phyloP scores from a whole-genome alignment of 225 moss, liverwort and hornwort genomes.

The Marchantia polymorpha region DNA sequence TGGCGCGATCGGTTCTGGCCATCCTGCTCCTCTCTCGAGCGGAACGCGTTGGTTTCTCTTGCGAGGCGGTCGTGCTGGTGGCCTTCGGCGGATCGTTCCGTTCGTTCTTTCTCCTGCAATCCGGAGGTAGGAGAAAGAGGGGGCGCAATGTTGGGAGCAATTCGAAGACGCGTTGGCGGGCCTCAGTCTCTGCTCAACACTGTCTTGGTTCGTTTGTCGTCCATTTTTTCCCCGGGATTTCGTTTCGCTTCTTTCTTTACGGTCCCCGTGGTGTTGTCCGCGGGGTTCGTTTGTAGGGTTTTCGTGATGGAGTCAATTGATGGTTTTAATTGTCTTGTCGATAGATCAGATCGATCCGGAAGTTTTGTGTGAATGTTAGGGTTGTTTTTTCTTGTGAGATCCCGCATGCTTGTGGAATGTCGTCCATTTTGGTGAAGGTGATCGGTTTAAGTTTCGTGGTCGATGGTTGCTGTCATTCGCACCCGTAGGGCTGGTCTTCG shows the following conservation, averaged over 20 bases:
- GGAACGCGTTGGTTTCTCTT: background rate
- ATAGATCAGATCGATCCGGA: background rate
- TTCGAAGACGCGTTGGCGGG: constrained; percentile 17
- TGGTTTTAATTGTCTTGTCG: background rate
- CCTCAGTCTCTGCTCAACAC: constrained; percentile 27
- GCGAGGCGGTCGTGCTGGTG: background rate
- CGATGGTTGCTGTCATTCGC: background rate
- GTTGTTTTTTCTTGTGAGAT: background rate
- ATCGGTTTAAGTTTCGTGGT: background rate
- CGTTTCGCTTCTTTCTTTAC: background rate
- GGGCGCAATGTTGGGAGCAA: constrained; percentile 39
- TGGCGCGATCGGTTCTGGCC: constrained; percentile 2
- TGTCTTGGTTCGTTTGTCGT: constrained; percentile 26
- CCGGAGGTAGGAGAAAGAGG: background rate
- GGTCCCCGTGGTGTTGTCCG: background rate
- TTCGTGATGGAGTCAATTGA: background rate
- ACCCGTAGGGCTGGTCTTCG: background rate
- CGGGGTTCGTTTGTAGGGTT: background rate
- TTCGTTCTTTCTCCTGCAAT: background rate
- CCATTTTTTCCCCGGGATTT: background rate
- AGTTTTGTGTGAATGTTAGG: background rate
- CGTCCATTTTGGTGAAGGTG: background rate
- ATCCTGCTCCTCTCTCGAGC: background rate
- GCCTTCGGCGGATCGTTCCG: background rate
- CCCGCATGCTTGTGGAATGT: background rate